Evolutionary conservation across 345 rosid species (phyloP).

Genomic region (Aurinia saxatilis): DNA sequence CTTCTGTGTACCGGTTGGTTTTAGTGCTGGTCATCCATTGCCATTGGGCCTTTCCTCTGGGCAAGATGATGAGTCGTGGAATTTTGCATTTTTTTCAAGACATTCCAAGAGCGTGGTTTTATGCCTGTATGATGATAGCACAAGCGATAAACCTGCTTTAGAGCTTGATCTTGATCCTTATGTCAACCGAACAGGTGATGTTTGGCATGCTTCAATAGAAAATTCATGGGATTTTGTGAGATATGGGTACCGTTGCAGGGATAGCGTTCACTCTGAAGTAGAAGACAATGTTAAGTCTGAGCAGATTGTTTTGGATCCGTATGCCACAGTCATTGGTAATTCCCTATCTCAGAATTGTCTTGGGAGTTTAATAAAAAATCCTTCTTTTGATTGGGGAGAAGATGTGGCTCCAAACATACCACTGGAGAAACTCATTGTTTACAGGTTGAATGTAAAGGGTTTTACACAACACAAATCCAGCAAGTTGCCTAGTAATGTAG

Average conservation of each 20-base stretch:
- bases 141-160: constrained; percentile 53
- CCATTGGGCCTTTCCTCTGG: constrained; percentile 79
- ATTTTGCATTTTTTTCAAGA: constrained; percentile 72
- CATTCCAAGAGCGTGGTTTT: constrained; percentile 46
- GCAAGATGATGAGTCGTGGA: constrained; percentile 45
- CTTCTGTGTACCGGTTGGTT: constrained; percentile 83
- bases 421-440: constrained; percentile 60
- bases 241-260: constrained; percentile 62
- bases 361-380: constrained; percentile 45
- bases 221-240: constrained; percentile 41
- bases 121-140: constrained; percentile 58
- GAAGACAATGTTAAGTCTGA: constrained; percentile 24
- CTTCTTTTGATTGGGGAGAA: constrained; percentile 74
- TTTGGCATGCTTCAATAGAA: constrained; percentile 76
- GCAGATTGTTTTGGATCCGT: constrained; percentile 65
- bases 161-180: constrained; percentile 91
- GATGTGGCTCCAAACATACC: constrained; percentile 55
- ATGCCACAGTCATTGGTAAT: constrained; percentile 46
- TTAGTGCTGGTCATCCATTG: constrained; percentile 52
- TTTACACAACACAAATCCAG: constrained; percentile 73
- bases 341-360: constrained; percentile 34
- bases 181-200: constrained; percentile 77
- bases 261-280: constrained; percentile 25
- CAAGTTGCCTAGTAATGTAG: constrained; percentile 42
- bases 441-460: constrained; percentile 60